Percentiles rank a stretch among this genome's conserved stretches.
phyloP scores from a whole-genome alignment of 2,329 filamentous ascomycete genomes.

The Helicocarpus griseus region DNA sequence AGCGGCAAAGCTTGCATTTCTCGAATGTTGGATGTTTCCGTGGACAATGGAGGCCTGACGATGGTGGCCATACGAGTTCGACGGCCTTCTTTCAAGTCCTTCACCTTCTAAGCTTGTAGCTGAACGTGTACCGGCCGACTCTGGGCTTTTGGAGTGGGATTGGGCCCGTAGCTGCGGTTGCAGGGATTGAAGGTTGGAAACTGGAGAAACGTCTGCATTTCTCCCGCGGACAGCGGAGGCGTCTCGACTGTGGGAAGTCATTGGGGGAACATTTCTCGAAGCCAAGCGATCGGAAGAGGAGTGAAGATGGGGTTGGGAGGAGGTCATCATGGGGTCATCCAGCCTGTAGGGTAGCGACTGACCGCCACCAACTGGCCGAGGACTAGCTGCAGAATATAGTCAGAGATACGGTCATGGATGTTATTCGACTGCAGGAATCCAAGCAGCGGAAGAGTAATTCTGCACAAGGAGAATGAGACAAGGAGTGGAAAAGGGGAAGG shows the following conservation, averaged over 20 bases:
- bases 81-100: conserved; percentile 32
- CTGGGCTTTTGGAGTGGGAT: conserved; percentile 35
- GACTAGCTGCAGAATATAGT: conserved; percentile 21
- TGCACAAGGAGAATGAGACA: conserved; percentile 10
- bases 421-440: no score
- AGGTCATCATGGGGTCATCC: conserved; percentile 28
- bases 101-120: conserved; percentile 25
- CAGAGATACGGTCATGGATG: background rate
- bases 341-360: conserved; percentile 34
- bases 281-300: conserved; percentile 29
- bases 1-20: conserved; percentile 65
- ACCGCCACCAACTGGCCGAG: conserved; percentile 28
- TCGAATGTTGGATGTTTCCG: conserved; percentile 73
- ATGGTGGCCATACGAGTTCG: conserved; percentile 69
- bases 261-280: conserved; percentile 28
- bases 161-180: conserved; percentile 29
- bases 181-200: conserved; percentile 26
- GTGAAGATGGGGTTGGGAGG: conserved; percentile 30
- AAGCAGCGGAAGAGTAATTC: conserved; percentile 13
- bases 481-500: conserved; percentile 3
- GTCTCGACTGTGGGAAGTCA: conserved; percentile 34
- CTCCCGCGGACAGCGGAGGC: conserved; percentile 35
- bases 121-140: conserved; percentile 26
- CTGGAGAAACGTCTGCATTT: conserved; percentile 25
- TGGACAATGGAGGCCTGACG: conserved; percentile 95